Conservation (phyloP, 257 asterid genomes). For the Catharanthus roseus region DNA sequence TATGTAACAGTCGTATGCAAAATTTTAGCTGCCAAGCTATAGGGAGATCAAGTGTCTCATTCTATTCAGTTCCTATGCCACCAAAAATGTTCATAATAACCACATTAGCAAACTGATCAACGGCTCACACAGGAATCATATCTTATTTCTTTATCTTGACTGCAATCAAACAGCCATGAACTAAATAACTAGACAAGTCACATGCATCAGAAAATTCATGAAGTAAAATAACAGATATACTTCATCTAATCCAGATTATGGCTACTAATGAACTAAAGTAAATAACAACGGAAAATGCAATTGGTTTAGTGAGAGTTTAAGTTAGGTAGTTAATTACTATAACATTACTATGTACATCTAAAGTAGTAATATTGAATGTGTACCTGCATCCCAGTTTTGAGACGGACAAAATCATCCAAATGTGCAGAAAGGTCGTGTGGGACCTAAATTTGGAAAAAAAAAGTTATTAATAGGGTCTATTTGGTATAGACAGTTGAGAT, state of each 20-base stretch:
- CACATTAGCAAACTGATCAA: background rate
- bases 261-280: background rate
- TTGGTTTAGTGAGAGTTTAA: background rate
- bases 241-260: background rate
- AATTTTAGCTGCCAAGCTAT: background rate
- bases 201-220: background rate
- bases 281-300: background rate
- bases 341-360: background rate
- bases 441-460: constrained; percentile 46
- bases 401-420: constrained; percentile 76
- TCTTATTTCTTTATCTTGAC: background rate
- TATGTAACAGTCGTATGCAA: background rate
- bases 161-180: background rate
- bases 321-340: background rate
- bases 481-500: background rate
- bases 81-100: background rate
- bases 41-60: background rate
- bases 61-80: background rate
- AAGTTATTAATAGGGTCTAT: background rate
- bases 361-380: background rate
- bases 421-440: constrained; percentile 65
- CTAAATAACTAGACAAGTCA: background rate
- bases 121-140: too few relatives aligned
- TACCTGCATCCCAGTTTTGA: constrained; percentile 91
- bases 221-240: background rate